Evolutionary conservation across 768 basidiomycete species (phyloP).

Genomic region (Obba rivulosa): DNA sequence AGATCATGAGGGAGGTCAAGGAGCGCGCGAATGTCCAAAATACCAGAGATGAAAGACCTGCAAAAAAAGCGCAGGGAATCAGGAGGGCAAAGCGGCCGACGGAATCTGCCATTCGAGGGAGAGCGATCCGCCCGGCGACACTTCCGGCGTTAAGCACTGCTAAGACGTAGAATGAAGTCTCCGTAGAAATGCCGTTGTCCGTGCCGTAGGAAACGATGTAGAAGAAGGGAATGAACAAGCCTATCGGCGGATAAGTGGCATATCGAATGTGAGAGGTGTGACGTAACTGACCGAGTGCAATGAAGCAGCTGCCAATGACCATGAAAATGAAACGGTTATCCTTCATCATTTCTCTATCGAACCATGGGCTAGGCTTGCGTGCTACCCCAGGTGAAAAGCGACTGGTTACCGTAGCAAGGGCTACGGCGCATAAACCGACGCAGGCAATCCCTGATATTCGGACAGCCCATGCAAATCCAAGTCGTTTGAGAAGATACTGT

Average conservation of each 20-base stretch:
- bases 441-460: constrained; percentile 51
- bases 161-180: constrained; percentile 47
- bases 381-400: constrained; percentile 16
- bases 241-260: constrained; percentile 26
- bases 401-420: constrained; percentile 43
- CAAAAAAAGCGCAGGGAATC: constrained; percentile 56
- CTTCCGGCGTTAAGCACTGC: constrained; percentile 66
- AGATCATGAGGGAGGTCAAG: constrained; percentile 17
- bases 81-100: constrained; percentile 66
- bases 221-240: constrained; percentile 67
- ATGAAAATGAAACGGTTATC: constrained; percentile 44
- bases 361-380: constrained; percentile 7
- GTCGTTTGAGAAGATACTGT: constrained; percentile 44
- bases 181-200: constrained; percentile 30
- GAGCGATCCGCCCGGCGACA: constrained; percentile 57
- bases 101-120: constrained; percentile 58
- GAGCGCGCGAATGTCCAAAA: constrained; percentile 49
- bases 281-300: constrained; percentile 47
- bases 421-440: constrained; percentile 40
- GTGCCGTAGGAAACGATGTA: constrained; percentile 59
- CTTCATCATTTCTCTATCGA: constrained; percentile 25
- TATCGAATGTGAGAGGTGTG: neutral
- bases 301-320: constrained; percentile 49
- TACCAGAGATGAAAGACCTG: constrained; percentile 51
- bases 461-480: constrained; percentile 61